Percentiles rank a stretch among this genome's conserved stretches.
phyloP scores from a whole-genome alignment of 345 rosid species.

The Heritiera littoralis region DNA sequence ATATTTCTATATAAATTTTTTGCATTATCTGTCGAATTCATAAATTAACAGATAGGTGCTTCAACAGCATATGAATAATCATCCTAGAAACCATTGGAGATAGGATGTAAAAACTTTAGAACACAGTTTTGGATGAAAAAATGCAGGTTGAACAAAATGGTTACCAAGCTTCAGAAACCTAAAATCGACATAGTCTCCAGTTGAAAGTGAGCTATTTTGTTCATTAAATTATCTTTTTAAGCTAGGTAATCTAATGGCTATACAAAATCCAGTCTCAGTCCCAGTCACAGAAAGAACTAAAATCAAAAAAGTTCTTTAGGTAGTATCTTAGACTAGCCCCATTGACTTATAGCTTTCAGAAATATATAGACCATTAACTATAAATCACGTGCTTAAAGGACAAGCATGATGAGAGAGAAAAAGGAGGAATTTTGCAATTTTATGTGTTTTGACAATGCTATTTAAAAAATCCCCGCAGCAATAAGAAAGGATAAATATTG shows the following conservation, averaged over 20 bases:
- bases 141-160: conserved; percentile 7
- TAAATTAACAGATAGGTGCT: not conserved
- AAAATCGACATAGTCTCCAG: not conserved
- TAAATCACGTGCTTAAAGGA: not conserved
- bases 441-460: not conserved
- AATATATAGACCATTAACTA: not conserved
- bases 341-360: not conserved
- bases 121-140: not conserved
- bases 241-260: not conserved
- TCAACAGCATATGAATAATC: not conserved
- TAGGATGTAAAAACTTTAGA: not conserved
- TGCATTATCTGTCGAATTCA: not conserved
- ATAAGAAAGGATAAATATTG: not conserved
- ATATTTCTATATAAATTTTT: not conserved
- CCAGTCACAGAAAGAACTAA: not conserved
- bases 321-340: not conserved
- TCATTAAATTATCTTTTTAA: not conserved
- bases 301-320: not conserved
- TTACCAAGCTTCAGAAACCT: not conserved
- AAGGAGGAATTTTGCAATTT: not conserved
- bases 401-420: not conserved
- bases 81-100: not conserved
- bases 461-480: not conserved
- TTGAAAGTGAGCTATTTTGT: not conserved
- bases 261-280: conserved; percentile 1